These are phyloP conservation scores for Schwanniomyces vanrijiae DNA, from an alignment of 805 yeast genomes.

Conservation along the genomic window DNA sequence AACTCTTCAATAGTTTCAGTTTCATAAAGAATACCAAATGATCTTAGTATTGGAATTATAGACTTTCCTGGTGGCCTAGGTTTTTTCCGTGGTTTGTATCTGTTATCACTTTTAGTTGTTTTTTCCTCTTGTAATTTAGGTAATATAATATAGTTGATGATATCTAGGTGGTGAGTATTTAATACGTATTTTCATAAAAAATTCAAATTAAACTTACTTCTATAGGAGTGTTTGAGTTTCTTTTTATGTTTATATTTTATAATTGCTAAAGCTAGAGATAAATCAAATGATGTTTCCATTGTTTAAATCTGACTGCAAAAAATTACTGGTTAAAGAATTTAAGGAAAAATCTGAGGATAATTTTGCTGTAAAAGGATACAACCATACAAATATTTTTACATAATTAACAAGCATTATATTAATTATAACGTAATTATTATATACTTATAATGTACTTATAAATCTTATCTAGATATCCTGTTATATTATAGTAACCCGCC, in stretches of 20 bases:
- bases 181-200: not conserved
- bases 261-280: constrained; percentile 8
- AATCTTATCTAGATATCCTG: too few relatives aligned
- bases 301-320: not conserved
- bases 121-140: not conserved
- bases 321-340: not conserved
- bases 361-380: too few relatives aligned
- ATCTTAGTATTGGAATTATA: not conserved
- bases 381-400: too few relatives aligned
- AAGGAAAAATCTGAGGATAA: not conserved
- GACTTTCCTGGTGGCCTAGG: not conserved
- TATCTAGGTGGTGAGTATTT: not conserved
- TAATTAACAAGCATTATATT: not conserved
- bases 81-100: not conserved
- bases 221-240: not conserved
- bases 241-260: constrained; percentile 5
- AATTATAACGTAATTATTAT: too few relatives aligned
- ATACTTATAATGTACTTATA: too few relatives aligned
- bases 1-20: not conserved
- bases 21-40: not conserved
- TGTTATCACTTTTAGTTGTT: not conserved
- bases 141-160: not conserved
- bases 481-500: too few relatives aligned
- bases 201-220: constrained; percentile 1
- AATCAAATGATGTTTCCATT: constrained; percentile 3